Conservation (phyloP, 2,329 filamentous ascomycete genomes). For the Cladosporium sp. region DNA sequence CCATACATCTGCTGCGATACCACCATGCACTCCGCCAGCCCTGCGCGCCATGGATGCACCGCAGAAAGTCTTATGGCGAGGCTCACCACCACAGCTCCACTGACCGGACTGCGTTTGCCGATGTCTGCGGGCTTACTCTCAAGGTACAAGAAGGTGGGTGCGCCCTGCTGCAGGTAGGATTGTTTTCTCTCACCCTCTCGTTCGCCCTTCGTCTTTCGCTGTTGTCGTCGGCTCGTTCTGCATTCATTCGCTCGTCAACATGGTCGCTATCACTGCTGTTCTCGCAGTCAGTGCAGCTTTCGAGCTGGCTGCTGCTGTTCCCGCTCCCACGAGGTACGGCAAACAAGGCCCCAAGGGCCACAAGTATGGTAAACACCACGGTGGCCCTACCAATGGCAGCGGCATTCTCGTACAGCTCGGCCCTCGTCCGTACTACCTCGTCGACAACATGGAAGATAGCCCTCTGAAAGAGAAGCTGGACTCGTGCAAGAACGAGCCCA, state of each 20-base stretch:
- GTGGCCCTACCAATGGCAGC: conserved; percentile 16
- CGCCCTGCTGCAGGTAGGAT: not conserved
- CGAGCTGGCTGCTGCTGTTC: conserved; percentile 10
- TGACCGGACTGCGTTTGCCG: not conserved
- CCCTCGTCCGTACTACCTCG: conserved; percentile 60
- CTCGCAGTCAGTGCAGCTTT: conserved; percentile 7
- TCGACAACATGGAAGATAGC: conserved; percentile 59
- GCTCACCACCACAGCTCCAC: too few relatives aligned
- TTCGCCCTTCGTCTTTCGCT: not conserved
- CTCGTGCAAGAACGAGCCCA: conserved; percentile 53
- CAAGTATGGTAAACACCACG: conserved; percentile 10
- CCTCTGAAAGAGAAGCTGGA: conserved; percentile 57
- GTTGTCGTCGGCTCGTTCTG: not conserved
- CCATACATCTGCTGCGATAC: conserved; percentile 1
- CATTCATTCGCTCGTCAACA: not conserved
- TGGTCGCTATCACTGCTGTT: conserved; percentile 4
- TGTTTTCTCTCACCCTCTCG: not conserved
- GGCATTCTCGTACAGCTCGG: conserved; percentile 51
- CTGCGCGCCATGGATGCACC: conserved; percentile 1
- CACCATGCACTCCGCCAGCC: not conserved
- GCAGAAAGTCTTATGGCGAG: not conserved
- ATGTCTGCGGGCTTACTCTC: not conserved
- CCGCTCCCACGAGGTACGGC: not conserved
- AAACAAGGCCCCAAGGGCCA: not conserved
- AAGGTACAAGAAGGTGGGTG: conserved; percentile 6